Percentiles rank a stretch among this genome's conserved stretches.
phyloP scores from a whole-genome alignment of 139 green algal genomes.

The Diplosphaera chodatii region DNA sequence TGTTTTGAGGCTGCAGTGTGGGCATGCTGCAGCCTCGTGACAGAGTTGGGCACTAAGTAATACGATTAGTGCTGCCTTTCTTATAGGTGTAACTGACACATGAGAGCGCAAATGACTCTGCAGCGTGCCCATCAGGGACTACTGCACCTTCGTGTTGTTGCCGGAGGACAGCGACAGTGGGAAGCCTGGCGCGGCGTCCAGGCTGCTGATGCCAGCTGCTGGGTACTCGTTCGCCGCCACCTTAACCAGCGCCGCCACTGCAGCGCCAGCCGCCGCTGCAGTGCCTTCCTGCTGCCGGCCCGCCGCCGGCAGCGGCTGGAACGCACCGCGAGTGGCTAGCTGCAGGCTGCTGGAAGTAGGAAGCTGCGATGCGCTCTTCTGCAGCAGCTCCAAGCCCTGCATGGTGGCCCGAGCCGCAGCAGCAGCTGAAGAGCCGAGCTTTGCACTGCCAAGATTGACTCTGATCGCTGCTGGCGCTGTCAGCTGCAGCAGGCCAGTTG shows the following conservation, averaged over 20 bases:
- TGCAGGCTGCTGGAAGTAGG: constrained; percentile 1
- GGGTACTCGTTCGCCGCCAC: constrained; percentile 11
- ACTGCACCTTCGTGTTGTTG: background rate
- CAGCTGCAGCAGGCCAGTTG: too few relatives aligned
- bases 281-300: background rate
- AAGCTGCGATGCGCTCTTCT: background rate
- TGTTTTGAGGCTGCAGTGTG: too few relatives aligned
- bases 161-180: too few relatives aligned
- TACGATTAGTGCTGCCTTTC: too few relatives aligned
- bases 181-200: background rate
- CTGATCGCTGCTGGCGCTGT: too few relatives aligned
- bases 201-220: constrained; percentile 1
- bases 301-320: constrained; percentile 1
- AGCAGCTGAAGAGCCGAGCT: background rate
- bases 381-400: constrained; percentile 1
- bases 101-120: too few relatives aligned
- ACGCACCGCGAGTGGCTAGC: background rate
- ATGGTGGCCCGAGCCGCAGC: background rate
- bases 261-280: background rate
- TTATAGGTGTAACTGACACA: too few relatives aligned
- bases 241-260: constrained; percentile 8
- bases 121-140: too few relatives aligned
- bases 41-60: too few relatives aligned
- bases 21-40: too few relatives aligned
- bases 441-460: background rate